Evolutionary conservation across 2,329 filamentous ascomycete species (phyloP), one percentile per base, ranked within the genome.

Genomic region (Atkinsonella texensis): DNA sequence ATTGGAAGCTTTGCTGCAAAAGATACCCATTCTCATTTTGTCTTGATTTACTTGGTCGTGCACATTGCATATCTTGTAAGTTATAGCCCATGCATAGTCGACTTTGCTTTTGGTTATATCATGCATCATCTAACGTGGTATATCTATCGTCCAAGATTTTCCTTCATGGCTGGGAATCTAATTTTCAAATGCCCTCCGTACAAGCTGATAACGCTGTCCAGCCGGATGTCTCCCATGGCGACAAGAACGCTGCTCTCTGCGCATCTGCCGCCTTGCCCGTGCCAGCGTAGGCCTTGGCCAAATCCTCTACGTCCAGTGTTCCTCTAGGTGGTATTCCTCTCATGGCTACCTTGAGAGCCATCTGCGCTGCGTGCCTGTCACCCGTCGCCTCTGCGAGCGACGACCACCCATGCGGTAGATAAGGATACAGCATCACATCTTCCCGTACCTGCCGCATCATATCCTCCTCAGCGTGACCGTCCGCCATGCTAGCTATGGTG

Each of bases 381-480:
- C 75, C 78, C 0, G 76, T 77, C 0, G 78, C 66, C 39, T 80
- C 75, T 0, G 86, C 81, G 23, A 97, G 72, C 48, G 85, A 76
- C 42, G 80, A 77, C 93, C 93, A 98, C 0, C 89, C 87, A 49
- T 86, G 80, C 0, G 89, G 82, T 53, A 89, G 77, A 53, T 84
- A 76, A 0, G 93, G 93, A 47, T 86, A 79, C 20, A 96, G 75
- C 79, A 96, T 85, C 17, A 95, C 79, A 51, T 89, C 84, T 15
- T 76, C 80, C 61, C 88, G 83, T 1, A 87, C 79, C 68, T 93
- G 84, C 1, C 76, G 72, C 38, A 82, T 63, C 43, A 78, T 70
- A 50, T 77, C 73, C 48, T 75, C 68, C 39, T 77, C 71, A 1
- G 71, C 68, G 18, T 70, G 67, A 31, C 68, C 68, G 35, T 75